These are phyloP conservation scores for Candida sanyaensis DNA, from an alignment of 1,139 yeast species.

Conservation along the genomic window DNA sequence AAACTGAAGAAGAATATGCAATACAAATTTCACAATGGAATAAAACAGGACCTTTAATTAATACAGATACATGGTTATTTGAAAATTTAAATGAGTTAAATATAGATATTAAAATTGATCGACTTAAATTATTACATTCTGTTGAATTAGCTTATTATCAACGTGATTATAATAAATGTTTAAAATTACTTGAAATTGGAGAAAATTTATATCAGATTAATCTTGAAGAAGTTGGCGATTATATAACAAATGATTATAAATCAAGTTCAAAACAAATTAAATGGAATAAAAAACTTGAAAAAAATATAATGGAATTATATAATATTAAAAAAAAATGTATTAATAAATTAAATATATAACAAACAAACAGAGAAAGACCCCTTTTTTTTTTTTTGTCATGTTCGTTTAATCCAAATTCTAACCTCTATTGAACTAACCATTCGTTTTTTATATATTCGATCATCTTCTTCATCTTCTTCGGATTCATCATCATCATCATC, in stretches of 20 bases:
- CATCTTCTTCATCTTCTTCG: constrained; percentile 37
- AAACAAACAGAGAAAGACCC: too few species aligned
- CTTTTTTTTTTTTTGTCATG: constrained; percentile 7
- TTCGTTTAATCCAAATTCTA: constrained; percentile 44
- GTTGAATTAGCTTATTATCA: constrained; percentile 54
- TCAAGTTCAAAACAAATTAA: constrained; percentile 24
- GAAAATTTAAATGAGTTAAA: constrained; percentile 26
- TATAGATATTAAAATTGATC: constrained; percentile 31
- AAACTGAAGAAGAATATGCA: constrained; percentile 53
- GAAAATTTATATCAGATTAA: constrained; percentile 32
- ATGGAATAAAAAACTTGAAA: constrained; percentile 33
- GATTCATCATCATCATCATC: constrained; percentile 17
- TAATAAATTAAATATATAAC: constrained; percentile 13
- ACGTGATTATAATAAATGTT: constrained; percentile 46
- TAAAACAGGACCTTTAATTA: constrained; percentile 51
- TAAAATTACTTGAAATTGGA: constrained; percentile 21
- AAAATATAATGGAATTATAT: constrained; percentile 48
- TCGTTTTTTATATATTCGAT: constrained; percentile 47
- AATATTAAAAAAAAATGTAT: constrained; percentile 43
- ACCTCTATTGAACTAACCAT: constrained; percentile 61
- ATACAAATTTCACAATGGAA: constrained; percentile 47
- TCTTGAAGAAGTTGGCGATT: constrained; percentile 26
- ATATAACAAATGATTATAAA: constrained; percentile 26
- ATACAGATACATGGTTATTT: constrained; percentile 48
- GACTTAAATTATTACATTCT: constrained; percentile 39